A percentile compares a stretch with the other conserved stretches of the same genome.
Evolutionary conservation across 768 basidiomycete species (phyloP).

Genomic region (Serendipita indica): DNA sequence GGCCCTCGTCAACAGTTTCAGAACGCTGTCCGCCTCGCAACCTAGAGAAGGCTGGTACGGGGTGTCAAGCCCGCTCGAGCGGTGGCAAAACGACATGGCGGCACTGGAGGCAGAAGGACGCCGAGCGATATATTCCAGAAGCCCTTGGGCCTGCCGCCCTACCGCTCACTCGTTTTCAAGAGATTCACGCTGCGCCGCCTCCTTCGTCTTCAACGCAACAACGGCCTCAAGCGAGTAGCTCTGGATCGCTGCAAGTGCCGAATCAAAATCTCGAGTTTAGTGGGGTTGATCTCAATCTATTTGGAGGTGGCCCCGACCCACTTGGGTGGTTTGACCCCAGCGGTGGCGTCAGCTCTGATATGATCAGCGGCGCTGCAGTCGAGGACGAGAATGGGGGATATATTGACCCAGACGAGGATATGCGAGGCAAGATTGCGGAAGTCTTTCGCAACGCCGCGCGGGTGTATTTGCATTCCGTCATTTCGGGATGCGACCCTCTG

Average conservation of each 20-base stretch:
- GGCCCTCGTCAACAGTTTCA: conserved; percentile 10
- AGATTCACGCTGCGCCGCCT: not conserved
- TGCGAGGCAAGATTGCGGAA: conserved; percentile 26
- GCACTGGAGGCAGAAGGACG: not conserved
- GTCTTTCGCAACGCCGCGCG: conserved; percentile 59
- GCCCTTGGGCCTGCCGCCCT: not conserved
- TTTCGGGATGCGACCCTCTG: conserved; percentile 54
- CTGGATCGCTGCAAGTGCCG: not conserved
- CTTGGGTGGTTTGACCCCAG: conserved; percentile 14
- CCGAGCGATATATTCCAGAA: conserved; percentile 9
- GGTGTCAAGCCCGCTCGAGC: conserved; percentile 33
- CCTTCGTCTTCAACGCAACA: not conserved
- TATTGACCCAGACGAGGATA: not conserved
- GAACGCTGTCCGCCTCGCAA: conserved; percentile 19
- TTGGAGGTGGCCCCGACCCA: conserved; percentile 11
- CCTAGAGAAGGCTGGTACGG: conserved; percentile 36
- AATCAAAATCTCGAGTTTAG: not conserved
- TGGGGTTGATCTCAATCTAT: conserved; percentile 7
- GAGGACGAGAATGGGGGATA: conserved; percentile 15
- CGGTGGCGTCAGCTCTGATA: conserved; percentile 18
- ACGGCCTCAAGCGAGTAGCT: not conserved
- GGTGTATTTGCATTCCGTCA: conserved; percentile 61
- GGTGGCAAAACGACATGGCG: conserved; percentile 25
- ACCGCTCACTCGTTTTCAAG: not conserved
- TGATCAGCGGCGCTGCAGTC: conserved; percentile 25